A percentile compares a stretch with the other conserved stretches of the same genome.
phyloP scores from a whole-genome alignment of 1,284 basidiomycete species.

The Boletus sp. region DNA sequence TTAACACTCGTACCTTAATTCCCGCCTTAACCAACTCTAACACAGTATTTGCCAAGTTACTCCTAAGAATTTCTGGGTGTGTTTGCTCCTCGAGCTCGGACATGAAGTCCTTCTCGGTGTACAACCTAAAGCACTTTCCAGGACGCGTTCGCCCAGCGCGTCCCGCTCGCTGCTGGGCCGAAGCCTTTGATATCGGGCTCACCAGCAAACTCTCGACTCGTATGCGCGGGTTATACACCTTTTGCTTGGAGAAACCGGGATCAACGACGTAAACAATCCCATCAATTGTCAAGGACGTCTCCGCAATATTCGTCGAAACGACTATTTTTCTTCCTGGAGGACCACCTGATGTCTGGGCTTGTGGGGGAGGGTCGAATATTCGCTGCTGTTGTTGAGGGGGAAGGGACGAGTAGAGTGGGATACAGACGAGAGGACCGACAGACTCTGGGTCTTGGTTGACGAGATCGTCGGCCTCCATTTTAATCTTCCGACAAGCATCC shows the following conservation, averaged over 20 bases:
- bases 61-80: conserved; percentile 91
- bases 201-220: conserved; percentile 94
- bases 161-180: conserved; percentile 93
- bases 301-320: conserved; percentile 95
- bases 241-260: conserved; percentile 96
- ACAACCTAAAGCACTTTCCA: conserved; percentile 96
- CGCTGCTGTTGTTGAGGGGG: conserved; percentile 92
- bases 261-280: conserved; percentile 99
- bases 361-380: conserved; percentile 88
- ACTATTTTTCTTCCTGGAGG: conserved; percentile 92
- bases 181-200: conserved; percentile 94
- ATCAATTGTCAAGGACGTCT: conserved; percentile 97
- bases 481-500: conserved; percentile 92
- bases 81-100: conserved; percentile 94
- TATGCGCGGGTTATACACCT: conserved; percentile 95
- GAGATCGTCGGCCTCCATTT: conserved; percentile 85
- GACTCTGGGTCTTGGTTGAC: conserved; percentile 64
- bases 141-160: conserved; percentile 94
- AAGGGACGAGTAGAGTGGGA: conserved; percentile 92
- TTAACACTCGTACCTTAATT: conserved; percentile 50
- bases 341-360: conserved; percentile 57
- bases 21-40: conserved; percentile 94
- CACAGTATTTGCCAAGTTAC: conserved; percentile 92
- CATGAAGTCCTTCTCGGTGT: conserved; percentile 98
- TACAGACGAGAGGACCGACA: conserved; percentile 83